These are phyloP conservation scores for Tylopilus orsonianus DNA, from an alignment of 1,284 basidiomycete species.

Conservation along the genomic window DNA sequence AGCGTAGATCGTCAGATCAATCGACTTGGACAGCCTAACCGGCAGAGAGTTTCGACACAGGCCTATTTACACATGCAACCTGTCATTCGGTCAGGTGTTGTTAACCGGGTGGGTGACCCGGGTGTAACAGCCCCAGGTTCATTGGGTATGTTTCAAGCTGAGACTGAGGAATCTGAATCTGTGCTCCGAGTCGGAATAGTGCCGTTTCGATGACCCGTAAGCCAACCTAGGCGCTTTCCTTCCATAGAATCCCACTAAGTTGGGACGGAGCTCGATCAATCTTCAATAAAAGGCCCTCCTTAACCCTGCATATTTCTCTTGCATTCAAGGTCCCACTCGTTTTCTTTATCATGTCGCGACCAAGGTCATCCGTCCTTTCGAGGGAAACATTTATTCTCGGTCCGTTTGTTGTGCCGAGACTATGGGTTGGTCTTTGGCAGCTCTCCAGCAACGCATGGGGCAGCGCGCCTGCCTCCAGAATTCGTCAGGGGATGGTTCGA, in stretches of 20 bases:
- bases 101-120: slow-evolving; percentile 18
- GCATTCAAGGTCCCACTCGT: slow-evolving; percentile 6
- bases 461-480: slow-evolving; percentile 61
- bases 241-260: slow-evolving; percentile 5
- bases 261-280: slow-evolving; percentile 36
- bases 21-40: slow-evolving; percentile 20
- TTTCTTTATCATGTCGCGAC: slow-evolving; percentile 22
- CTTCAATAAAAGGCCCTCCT: slow-evolving; percentile 22
- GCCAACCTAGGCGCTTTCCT: slow-evolving; percentile 4
- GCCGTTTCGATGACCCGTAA: slow-evolving; percentile 1
- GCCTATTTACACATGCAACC: slow-evolving; percentile 3
- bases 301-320: slow-evolving; percentile 5
- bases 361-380: slow-evolving; percentile 10
- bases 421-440: slow-evolving; percentile 82
- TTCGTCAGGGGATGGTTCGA: slow-evolving; percentile 65
- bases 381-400: slow-evolving; percentile 62
- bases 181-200: slow-evolving; percentile 12
- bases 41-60: slow-evolving; percentile 10
- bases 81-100: slow-evolving; percentile 15
- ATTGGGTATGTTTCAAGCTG: slow-evolving; percentile 14
- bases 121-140: slow-evolving; percentile 4
- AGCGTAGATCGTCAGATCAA: slow-evolving; percentile 30
- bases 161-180: slow-evolving; percentile 4
- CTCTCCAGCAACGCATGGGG: slow-evolving; percentile 83
- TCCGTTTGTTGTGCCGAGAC: slow-evolving; percentile 56